Evolutionary conservation across 306 rosid species (phyloP).

Genomic region (Cucurbita argyrosperma): DNA sequence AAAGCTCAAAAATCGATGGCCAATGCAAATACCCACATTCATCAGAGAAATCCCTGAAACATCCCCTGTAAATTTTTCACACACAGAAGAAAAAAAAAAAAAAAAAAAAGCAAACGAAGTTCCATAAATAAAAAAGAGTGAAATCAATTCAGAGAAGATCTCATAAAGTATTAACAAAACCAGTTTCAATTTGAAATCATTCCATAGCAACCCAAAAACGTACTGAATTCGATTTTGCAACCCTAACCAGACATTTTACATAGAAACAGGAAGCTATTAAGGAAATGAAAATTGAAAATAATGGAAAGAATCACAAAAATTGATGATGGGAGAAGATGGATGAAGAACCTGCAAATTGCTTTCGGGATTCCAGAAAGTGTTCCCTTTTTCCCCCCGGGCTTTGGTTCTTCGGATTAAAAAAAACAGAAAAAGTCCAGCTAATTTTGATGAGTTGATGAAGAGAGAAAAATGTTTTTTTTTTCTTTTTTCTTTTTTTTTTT

Average conservation of each 20-base stretch:
- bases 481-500: not conserved
- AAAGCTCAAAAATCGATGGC: constrained; percentile 15
- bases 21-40: constrained; percentile 6
- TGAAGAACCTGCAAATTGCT: not conserved
- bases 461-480: not conserved
- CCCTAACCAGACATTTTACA: not conserved
- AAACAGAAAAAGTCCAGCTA: not conserved
- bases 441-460: not conserved
- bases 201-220: not conserved
- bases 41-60: constrained; percentile 18
- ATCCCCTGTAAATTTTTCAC: not conserved
- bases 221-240: not conserved
- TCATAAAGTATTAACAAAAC: not conserved
- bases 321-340: not conserved
- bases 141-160: not conserved
- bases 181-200: not conserved
- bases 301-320: not conserved
- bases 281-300: not conserved
- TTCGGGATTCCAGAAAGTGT: not conserved
- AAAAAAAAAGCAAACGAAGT: not conserved
- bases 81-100: not conserved
- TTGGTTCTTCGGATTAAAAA: not conserved
- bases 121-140: not conserved
- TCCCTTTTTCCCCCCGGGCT: not conserved
- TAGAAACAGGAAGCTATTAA: not conserved